phyloP scores from a whole-genome alignment of 352 stramenopile species.

The Thalassiosira mediterranea region DNA sequence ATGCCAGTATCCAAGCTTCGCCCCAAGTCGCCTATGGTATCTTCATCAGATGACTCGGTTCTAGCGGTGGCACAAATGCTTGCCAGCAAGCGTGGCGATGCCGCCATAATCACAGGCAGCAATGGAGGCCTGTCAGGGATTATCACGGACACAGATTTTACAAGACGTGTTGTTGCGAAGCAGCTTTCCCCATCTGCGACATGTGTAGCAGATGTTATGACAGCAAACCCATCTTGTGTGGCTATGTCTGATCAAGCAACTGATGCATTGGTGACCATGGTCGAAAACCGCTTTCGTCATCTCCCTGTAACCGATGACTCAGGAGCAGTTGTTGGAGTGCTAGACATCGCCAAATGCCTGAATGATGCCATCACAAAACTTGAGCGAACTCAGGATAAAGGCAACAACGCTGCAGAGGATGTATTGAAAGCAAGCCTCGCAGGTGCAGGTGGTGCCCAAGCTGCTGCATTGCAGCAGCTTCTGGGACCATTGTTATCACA shows the following conservation, averaged over 20 bases:
- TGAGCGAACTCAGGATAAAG: slow-evolving; percentile 85
- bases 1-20: slow-evolving; percentile 77
- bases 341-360: slow-evolving; percentile 98
- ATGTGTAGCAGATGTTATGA: slow-evolving; percentile 91
- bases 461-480: slow-evolving; percentile 67
- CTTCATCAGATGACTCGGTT: slow-evolving; percentile 85
- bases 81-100: slow-evolving; percentile 86
- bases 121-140: slow-evolving; percentile 92
- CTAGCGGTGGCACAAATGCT: slow-evolving; percentile 89
- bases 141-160: slow-evolving; percentile 96
- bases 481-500: slow-evolving; percentile 72
- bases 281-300: slow-evolving; percentile 96
- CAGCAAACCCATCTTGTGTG: slow-evolving; percentile 95
- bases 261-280: slow-evolving; percentile 96
- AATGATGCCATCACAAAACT: slow-evolving; percentile 98
- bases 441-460: slow-evolving; percentile 62
- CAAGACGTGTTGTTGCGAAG: slow-evolving; percentile 89
- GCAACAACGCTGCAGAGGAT: slow-evolving; percentile 61
- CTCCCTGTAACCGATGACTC: slow-evolving; percentile 90
- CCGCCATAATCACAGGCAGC: slow-evolving; percentile 88
- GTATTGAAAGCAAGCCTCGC: slow-evolving; percentile 65
- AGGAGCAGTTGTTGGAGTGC: slow-evolving; percentile 91
- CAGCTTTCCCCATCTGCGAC: slow-evolving; percentile 85
- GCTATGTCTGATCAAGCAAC: slow-evolving; percentile 91
- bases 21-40: slow-evolving; percentile 88